phyloP scores from a whole-genome alignment of 192 early-diverging fungal genomes.

The Spinellus fusiger region DNA sequence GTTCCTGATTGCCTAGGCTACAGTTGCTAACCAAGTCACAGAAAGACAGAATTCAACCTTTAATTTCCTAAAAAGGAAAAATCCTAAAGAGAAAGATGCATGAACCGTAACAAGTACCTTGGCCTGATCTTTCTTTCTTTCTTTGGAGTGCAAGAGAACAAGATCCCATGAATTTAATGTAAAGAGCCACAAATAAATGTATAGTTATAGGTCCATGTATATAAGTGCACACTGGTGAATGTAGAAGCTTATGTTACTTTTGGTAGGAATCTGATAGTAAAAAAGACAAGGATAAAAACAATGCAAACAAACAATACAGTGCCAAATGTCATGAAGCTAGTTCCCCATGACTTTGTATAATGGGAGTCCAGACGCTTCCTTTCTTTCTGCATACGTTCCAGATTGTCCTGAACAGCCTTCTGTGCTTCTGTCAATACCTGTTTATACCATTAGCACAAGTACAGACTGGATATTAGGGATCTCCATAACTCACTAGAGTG shows the following conservation, averaged over 20 bases:
- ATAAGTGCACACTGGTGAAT: no score
- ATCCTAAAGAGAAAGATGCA: no score
- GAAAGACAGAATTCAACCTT: no score
- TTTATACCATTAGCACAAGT: neutral
- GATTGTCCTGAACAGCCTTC: conserved; percentile 29
- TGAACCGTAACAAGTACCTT: no score
- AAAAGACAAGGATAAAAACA: conserved; percentile 38
- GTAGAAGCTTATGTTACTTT: conserved; percentile 17
- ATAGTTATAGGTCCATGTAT: no score
- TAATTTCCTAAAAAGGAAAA: no score
- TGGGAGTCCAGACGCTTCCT: conserved; percentile 29
- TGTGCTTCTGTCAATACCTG: conserved; percentile 38
- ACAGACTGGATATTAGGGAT: neutral
- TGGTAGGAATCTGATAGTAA: conserved; percentile 37
- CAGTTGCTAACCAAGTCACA: no score
- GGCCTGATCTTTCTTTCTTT: no score
- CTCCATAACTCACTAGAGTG: conserved; percentile 22
- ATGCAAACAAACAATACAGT: conserved; percentile 40
- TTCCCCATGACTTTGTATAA: conserved; percentile 37
- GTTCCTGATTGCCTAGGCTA: no score
- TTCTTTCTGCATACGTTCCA: conserved; percentile 30
- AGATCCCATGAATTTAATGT: no score
- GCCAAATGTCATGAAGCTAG: conserved; percentile 40
- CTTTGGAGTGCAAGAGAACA: no score
- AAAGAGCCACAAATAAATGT: no score